Percentiles rank a stretch among this genome's conserved stretches.
phyloP scores from a whole-genome alignment of 768 basidiomycete species.

The Tricholoma matsutake region DNA sequence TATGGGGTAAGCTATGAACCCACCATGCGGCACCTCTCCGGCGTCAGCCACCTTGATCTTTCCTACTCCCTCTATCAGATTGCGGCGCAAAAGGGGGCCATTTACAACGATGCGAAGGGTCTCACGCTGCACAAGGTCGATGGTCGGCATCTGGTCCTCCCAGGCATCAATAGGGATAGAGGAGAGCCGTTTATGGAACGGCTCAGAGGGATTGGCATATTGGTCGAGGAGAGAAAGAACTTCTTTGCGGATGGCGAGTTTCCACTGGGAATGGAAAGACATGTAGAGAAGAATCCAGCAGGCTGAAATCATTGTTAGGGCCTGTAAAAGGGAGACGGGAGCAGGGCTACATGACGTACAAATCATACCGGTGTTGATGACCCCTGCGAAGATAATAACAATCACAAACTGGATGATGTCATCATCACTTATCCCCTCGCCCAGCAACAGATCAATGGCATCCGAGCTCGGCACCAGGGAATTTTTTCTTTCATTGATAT shows the following conservation, averaged over 20 bases:
- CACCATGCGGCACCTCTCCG: constrained; percentile 22
- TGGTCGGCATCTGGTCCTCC: constrained; percentile 37
- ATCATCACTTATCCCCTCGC: constrained; percentile 23
- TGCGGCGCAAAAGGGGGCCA: constrained; percentile 32
- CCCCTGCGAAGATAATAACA: constrained; percentile 33
- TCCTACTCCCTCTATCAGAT: constrained; percentile 24
- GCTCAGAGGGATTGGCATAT: constrained; percentile 25
- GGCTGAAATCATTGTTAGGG: constrained; percentile 15
- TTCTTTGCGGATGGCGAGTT: constrained; percentile 26
- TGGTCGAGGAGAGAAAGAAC: constrained; percentile 27
- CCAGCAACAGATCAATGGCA: constrained; percentile 33
- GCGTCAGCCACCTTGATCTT: constrained; percentile 22
- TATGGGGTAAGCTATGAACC: background rate
- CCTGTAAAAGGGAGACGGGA: background rate
- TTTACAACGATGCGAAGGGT: constrained; percentile 32
- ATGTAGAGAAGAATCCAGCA: constrained; percentile 37
- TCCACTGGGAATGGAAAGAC: constrained; percentile 32
- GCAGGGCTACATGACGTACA: background rate
- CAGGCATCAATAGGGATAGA: constrained; percentile 33
- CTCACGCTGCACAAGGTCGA: constrained; percentile 37
- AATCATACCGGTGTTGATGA: constrained; percentile 23
- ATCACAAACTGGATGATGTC: constrained; percentile 30
- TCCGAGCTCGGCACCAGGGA: constrained; percentile 24
- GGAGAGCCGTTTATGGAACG: constrained; percentile 34
- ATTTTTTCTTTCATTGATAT: constrained; percentile 25